Evolutionary conservation across 805 yeast genomes (phyloP), one percentile per base, ranked within the genome.

Genomic region (Nakazawaea molendinolei): DNA sequence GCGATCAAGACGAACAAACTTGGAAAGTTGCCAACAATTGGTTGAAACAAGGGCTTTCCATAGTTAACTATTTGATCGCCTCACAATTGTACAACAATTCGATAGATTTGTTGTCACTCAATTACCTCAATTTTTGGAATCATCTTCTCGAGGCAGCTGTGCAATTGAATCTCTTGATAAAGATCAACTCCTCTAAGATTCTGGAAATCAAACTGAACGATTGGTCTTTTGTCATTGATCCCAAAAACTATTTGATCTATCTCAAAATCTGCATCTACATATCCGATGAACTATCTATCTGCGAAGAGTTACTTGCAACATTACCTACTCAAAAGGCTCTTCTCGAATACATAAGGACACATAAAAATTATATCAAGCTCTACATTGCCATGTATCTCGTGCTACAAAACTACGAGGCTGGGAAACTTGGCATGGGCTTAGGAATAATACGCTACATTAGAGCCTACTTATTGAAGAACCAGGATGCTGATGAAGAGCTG

Each of bases 11-110:
- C 6, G 32, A 27, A 12, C 18, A 15, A 5, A 26, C 17, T 16
- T 38, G 41, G 41, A 33, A 38, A 26, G 13, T 38, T 15, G 15
- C 33, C 21, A 38, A 33, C 20, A 29, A 30, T 14, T 38, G 38
- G 38, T 23, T 38, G 21, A 30, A 28, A 23, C 34, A 29, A 13
- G 24, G 34, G 3, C 30, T 38, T 5, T 17, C 34, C 4, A 19
- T 32, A 15, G 20, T 33, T 5, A 33, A 30, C 8, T 38, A 24
- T 18, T 24, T 38, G n/a, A n/a, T 37, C 26, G 12, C n/a, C 4
- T 28, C 34, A 8, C 6, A 22, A n/a, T 12, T 35, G 3, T 31
- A 25, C 23, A 24, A 33, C 19, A 17, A 28, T 12, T 3, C 6
- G 9, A 13, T 17, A 1, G 19, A 13, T 6, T 2, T 23, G 4